Evolutionary conservation across 1,284 basidiomycete species (phyloP).

Genomic region (Apiotrichum akiyoshidainum): DNA sequence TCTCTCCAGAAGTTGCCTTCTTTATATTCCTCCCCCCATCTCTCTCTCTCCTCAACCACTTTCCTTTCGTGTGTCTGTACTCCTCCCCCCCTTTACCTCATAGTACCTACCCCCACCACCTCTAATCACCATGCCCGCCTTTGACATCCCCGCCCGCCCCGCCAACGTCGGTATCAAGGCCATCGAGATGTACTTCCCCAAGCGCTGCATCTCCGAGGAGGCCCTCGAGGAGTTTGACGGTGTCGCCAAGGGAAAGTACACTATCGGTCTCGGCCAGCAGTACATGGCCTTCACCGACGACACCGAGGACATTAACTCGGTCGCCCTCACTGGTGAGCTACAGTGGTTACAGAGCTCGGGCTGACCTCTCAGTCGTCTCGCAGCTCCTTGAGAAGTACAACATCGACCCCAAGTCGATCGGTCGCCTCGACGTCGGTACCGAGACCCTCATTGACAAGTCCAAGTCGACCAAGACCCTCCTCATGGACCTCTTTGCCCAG

Average conservation of each 20-base stretch:
- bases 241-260: conserved; percentile 96
- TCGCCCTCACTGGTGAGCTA: conserved; percentile 80
- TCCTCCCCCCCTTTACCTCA: not conserved
- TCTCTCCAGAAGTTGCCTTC: not conserved
- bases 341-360: not conserved
- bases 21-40: not conserved
- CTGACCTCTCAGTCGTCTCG: conserved; percentile 61
- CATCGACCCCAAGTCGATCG: conserved; percentile 93
- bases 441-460: conserved; percentile 99
- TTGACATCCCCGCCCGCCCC: conserved; percentile 60
- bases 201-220: conserved; percentile 89
- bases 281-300: conserved; percentile 98
- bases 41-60: not conserved
- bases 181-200: conserved; percentile 91
- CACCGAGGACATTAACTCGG: conserved; percentile 98
- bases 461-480: conserved; percentile 96
- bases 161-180: conserved; percentile 88
- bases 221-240: conserved; percentile 94
- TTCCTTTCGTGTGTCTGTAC: not conserved
- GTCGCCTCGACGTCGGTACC: conserved; percentile 95
- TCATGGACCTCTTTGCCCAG: conserved; percentile 94
- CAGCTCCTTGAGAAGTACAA: conserved; percentile 90
- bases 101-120: not conserved
- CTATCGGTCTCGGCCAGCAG: conserved; percentile 96
- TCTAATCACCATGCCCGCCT: conserved; percentile 25